These are phyloP conservation scores for Falciphora oryzae DNA, from an alignment of 2,329 filamentous ascomycete genomes.

Conservation along the genomic window DNA sequence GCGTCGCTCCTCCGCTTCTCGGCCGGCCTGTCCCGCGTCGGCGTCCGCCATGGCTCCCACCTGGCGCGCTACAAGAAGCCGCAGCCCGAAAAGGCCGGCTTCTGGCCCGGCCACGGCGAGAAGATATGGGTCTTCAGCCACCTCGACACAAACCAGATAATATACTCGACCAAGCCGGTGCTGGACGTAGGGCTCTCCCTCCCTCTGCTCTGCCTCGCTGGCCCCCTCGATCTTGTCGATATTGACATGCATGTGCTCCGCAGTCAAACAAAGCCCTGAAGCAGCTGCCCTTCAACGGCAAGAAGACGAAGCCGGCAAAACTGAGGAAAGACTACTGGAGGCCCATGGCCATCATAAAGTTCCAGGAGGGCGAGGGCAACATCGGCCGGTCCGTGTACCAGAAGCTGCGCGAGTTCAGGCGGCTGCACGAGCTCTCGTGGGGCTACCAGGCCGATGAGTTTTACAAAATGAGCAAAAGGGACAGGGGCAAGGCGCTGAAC, in stretches of 20 bases:
- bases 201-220: too few species aligned
- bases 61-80: slow-evolving; percentile 19
- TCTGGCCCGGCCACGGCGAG: slow-evolving; percentile 43
- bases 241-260: background rate
- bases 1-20: slow-evolving; percentile 30
- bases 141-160: slow-evolving; percentile 42
- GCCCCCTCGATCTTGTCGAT: background rate
- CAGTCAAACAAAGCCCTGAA: slow-evolving; percentile 23
- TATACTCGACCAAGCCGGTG: slow-evolving; percentile 44
- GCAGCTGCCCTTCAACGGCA: slow-evolving; percentile 57
- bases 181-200: slow-evolving; percentile 34
- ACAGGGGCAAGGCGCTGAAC: slow-evolving; percentile 48
- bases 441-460: slow-evolving; percentile 35
- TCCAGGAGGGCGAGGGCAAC: slow-evolving; percentile 44
- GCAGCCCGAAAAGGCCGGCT: slow-evolving; percentile 20
- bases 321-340: slow-evolving; percentile 64
- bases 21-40: slow-evolving; percentile 32
- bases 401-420: slow-evolving; percentile 59
- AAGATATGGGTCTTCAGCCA: slow-evolving; percentile 52
- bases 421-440: slow-evolving; percentile 59
- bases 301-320: slow-evolving; percentile 57
- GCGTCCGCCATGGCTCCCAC: slow-evolving; percentile 31
- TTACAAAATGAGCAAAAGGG: slow-evolving; percentile 31
- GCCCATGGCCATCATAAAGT: slow-evolving; percentile 53
- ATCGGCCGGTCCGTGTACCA: slow-evolving; percentile 56